Evolutionary conservation across 306 rosid genomes (phyloP), one percentile per base, ranked within the genome.

Genomic region (Casuarina glauca): DNA sequence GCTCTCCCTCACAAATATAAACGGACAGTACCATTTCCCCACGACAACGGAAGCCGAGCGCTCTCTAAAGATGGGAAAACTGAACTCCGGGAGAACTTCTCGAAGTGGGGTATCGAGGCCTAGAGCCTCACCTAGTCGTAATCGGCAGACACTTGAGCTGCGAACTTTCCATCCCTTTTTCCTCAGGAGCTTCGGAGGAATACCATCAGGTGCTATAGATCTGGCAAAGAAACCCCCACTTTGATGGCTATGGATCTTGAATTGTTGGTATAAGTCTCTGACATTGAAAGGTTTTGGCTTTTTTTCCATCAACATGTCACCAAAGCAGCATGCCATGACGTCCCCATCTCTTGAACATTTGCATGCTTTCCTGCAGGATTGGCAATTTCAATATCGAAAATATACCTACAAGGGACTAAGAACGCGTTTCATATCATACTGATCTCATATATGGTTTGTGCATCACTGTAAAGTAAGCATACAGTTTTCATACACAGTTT

Each of bases 21-120:
- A 94, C 3, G 96, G 94, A 39, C 91, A 84, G 19, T 89, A 91
- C 97, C 97, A 94, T 86, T 83, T 91, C 13, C 98, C 98, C 16
- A 90, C 90, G 3, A 82, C 60, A 19, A 86, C 57, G 3, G 88
- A 70, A 20, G 89, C 77, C 5, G 97, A 91, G 4, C 79, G 85
- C 54, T 81, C 81, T 55, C 85, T 86, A 3, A 82, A 81, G 75
- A 88, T 82, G 13, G 91, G 90, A 39, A 91, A 90, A 58, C 86
- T 83, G 72, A 90, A 86, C 73, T 84, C 78, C 2, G 96, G 98
- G n/a, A 87, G 85, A 53, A 58, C 70, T 1, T 81, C 82, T 48
- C 97, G 85, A 2, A 83, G 82, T 11, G 88, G 6, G 12, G 83
- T 12, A 55, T 91, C 98, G 36, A 90, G 82, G 54, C 96, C 97